Evolutionary conservation across 1,139 yeast species (phyloP).

Genomic region (Candida freyschussii): DNA sequence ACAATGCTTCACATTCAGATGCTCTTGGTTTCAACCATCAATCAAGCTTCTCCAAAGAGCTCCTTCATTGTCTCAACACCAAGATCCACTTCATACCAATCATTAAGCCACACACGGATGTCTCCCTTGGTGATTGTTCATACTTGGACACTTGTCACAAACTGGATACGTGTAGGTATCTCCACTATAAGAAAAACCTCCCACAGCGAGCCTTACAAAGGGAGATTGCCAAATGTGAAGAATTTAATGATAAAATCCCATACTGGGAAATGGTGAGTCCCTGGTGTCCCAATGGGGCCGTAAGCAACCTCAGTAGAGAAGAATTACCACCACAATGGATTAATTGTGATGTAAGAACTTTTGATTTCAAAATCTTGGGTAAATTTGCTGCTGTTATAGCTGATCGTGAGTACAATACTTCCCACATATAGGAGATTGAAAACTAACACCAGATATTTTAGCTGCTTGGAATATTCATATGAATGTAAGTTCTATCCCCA

Average conservation of each 20-base stretch:
- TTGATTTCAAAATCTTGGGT: slow-evolving; percentile 69
- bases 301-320: slow-evolving; percentile 29
- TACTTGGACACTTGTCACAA: slow-evolving; percentile 92
- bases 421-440: too few species aligned
- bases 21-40: slow-evolving; percentile 27
- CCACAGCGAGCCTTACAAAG: slow-evolving; percentile 33
- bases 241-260: slow-evolving; percentile 27
- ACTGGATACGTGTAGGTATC: slow-evolving; percentile 70
- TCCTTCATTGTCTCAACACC: slow-evolving; percentile 37
- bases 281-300: slow-evolving; percentile 54
- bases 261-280: slow-evolving; percentile 34
- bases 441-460: too few species aligned
- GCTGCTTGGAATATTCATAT: slow-evolving; percentile 85
- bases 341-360: slow-evolving; percentile 68
- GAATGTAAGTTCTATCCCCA: too few species aligned
- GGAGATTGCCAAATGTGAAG: slow-evolving; percentile 19
- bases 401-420: slow-evolving; percentile 42
- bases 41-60: slow-evolving; percentile 25
- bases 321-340: slow-evolving; percentile 75
- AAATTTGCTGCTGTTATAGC: slow-evolving; percentile 84
- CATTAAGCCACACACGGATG: slow-evolving; percentile 55
- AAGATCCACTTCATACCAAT: slow-evolving; percentile 64
- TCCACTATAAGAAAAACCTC: slow-evolving; percentile 67
- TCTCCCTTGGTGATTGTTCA: slow-evolving; percentile 82
- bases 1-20: slow-evolving; percentile 40